Evolutionary conservation across 768 basidiomycete genomes (phyloP), one percentile per base, ranked within the genome.

Genomic region (Pulveroboletus ravenelii): DNA sequence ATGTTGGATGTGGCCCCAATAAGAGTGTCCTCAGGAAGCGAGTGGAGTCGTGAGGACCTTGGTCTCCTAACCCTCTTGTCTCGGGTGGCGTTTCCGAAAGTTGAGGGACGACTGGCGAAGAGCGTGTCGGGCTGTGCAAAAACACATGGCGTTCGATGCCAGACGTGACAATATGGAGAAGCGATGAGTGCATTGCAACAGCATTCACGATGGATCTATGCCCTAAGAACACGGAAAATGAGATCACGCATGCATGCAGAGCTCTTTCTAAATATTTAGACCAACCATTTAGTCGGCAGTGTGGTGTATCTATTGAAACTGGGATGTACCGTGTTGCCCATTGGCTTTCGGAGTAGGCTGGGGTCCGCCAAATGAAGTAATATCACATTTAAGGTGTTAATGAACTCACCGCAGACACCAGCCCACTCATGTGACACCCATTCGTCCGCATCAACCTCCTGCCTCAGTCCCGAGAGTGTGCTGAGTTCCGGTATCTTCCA

Each of bases 141-240:
- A 82, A 59, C 23, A 89, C 74, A 53, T 80, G 74, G 23, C 79
- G 80, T 64, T 93, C 90, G 18, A 92, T 78, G 3, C 89, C 90
- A 5, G 84, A 74, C 5, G 88, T 88, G 32, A 79, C 75, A 29
- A 89, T 70, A 48, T 84, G 76, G 4, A 85, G 77, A 37, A 84
- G 72, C 18, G 78, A 72, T 2, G 90, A 89, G 61, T 92, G 90
- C 50, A 89, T 80, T 23, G 86, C 66, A 3, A 79, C 73, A 0
- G 81, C 78, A 61, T 92, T 93, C 40, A 91, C 81, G 46, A 93
- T 88, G 2, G 88, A 89, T 36, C 77, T 70, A 62, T 91, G 88
- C 5, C 87, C 86, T 82, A 47, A 42, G 10, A 44, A 39, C 25
- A 41, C 50, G 48, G 32, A 27, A 47, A 51, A 47, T 47, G 50